A percentile compares a stretch with the other conserved stretches of the same genome.
Evolutionary conservation across 345 rosid genomes (phyloP).

Genomic region (Trapa bicornis): DNA sequence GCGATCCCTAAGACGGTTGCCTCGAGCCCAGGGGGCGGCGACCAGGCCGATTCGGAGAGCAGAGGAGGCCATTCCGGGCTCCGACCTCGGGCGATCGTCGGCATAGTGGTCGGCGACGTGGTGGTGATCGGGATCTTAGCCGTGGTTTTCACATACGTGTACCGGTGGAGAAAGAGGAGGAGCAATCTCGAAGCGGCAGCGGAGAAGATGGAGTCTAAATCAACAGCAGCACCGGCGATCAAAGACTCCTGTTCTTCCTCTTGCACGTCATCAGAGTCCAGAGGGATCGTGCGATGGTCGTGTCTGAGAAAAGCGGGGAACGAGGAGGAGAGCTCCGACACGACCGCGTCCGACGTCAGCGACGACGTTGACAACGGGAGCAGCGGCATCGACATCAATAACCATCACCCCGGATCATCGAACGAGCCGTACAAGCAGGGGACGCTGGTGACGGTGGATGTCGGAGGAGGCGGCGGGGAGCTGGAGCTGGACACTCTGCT

Average conservation of each 20-base stretch:
- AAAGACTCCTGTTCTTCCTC: constrained; percentile 36
- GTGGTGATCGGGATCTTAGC: constrained; percentile 23
- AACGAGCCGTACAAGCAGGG: constrained; percentile 35
- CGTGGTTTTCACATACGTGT: constrained; percentile 20
- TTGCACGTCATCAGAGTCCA: constrained; percentile 64
- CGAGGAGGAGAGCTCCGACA: constrained; percentile 35
- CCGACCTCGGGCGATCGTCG: constrained; percentile 17
- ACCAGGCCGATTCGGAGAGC: constrained; percentile 1
- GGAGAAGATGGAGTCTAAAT: constrained; percentile 17
- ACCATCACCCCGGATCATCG: constrained; percentile 17
- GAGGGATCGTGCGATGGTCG: constrained; percentile 58
- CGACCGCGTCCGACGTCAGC: constrained; percentile 9
- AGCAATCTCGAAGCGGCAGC: constrained; percentile 19
- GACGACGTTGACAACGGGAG: constrained; percentile 8
- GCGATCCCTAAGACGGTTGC: constrained; percentile 21
- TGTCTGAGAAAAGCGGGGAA: constrained; percentile 52
- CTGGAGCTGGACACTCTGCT: constrained; percentile 73
- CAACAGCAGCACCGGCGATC: constrained; percentile 1
- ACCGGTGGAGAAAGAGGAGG: constrained; percentile 12
- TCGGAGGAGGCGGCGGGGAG: constrained; percentile 30
- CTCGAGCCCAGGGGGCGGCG: constrained; percentile 13
- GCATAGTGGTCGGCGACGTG: constrained; percentile 28
- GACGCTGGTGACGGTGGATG: constrained; percentile 57
- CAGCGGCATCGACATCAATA: constrained; percentile 17
- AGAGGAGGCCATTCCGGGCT: constrained; percentile 12